A percentile compares a stretch with the other conserved stretches of the same genome.
Conservation (phyloP, 768 basidiomycete species). For the Tricholoma furcatifolium region DNA sequence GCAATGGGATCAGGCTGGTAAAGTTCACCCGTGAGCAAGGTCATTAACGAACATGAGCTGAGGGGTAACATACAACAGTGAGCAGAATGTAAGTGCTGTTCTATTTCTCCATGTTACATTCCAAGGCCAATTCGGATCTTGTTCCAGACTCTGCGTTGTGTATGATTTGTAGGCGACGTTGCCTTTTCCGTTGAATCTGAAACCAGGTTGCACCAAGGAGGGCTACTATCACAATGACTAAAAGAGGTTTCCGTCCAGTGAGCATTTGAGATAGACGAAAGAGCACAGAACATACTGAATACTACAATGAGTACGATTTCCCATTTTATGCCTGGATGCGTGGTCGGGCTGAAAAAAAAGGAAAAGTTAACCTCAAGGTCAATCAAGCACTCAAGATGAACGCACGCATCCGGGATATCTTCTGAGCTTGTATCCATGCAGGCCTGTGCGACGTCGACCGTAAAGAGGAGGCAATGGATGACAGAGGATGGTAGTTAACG, state of each 20-base stretch:
- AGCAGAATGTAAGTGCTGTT: neutral
- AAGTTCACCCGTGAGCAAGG: neutral
- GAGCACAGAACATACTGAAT: conserved; percentile 27
- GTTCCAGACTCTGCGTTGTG: conserved; percentile 6
- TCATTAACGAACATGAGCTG: too few species aligned
- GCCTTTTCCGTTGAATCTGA: conserved; percentile 25
- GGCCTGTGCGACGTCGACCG: neutral
- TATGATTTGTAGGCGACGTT: conserved; percentile 2
- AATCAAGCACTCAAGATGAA: neutral
- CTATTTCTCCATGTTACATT: conserved; percentile 7
- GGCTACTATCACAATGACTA: conserved; percentile 25
- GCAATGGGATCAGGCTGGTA: conserved; percentile 13
- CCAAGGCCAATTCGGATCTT: neutral
- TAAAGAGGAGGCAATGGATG: neutral
- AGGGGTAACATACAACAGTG: conserved; percentile 6
- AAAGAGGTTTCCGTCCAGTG: neutral
- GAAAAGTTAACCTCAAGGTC: neutral
- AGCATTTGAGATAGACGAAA: neutral
- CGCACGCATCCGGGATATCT: neutral
- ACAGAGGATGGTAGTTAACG: neutral
- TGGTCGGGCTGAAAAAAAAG: conserved; percentile 23
- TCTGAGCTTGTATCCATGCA: neutral
- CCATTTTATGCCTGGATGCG: conserved; percentile 35
- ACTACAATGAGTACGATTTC: conserved; percentile 35
- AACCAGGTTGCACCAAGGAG: conserved; percentile 25